Evolutionary conservation across 169 alveolate species (phyloP).

Genomic region (Plasmodium berghei): DNA sequence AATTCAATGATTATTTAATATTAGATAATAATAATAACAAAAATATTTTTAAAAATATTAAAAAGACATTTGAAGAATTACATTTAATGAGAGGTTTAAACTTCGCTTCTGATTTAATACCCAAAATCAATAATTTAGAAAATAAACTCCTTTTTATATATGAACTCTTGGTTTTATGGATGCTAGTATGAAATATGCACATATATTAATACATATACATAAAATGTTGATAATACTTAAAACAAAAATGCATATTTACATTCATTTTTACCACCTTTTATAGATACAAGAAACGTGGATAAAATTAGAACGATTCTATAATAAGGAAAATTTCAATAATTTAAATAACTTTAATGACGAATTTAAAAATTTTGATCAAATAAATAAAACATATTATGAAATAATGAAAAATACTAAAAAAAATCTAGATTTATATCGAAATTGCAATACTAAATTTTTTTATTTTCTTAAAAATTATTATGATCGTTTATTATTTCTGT

Average conservation of each 20-base stretch:
- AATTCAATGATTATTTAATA: conserved; percentile 46
- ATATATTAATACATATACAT: conserved; percentile 1
- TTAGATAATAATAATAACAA: conserved; percentile 46
- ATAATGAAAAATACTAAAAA: conserved; percentile 70
- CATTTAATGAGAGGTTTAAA: conserved; percentile 64
- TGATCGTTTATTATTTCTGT: conserved; percentile 46
- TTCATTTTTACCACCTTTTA: neutral
- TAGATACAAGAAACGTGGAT: conserved; percentile 64
- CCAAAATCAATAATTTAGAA: conserved; percentile 60
- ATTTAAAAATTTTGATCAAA: conserved; percentile 59
- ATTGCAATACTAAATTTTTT: conserved; percentile 49
- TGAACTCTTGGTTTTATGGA: conserved; percentile 60
- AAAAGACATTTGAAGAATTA: conserved; percentile 62
- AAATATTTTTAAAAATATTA: conserved; percentile 55
- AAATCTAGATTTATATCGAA: conserved; percentile 48
- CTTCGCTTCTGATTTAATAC: conserved; percentile 70
- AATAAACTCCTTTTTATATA: conserved; percentile 39
- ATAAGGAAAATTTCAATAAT: conserved; percentile 58
- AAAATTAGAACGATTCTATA: conserved; percentile 34
- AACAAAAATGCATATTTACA: neutral
- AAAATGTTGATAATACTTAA: neutral
- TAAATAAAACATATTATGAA: conserved; percentile 70
- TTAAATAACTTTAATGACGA: conserved; percentile 65
- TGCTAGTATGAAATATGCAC: conserved; percentile 5
- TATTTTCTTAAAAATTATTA: conserved; percentile 59